Evolutionary conservation across 2,329 filamentous ascomycete genomes (phyloP).

Genomic region (Phialophora chinensis): DNA sequence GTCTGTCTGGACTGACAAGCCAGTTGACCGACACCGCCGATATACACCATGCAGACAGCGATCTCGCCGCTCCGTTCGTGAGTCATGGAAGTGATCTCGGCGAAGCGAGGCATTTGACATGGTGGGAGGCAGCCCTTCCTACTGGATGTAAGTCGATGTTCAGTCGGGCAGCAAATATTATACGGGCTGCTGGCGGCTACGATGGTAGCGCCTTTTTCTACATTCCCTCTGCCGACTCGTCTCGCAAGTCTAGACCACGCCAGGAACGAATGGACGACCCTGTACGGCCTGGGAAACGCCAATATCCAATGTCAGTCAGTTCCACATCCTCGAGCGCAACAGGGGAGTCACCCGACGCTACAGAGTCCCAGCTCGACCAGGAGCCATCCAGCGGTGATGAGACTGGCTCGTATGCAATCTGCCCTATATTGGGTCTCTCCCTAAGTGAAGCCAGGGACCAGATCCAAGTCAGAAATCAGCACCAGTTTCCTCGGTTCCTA

Average conservation of each 20-base stretch:
- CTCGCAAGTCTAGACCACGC: constrained; percentile 14
- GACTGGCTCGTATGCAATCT: neutral
- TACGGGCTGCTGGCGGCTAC: constrained; percentile 50
- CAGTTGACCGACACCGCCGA: neutral
- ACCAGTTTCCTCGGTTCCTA: constrained; percentile 7
- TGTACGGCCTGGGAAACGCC: neutral
- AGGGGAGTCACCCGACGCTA: constrained; percentile 1
- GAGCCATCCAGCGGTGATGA: neutral
- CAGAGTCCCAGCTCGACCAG: neutral
- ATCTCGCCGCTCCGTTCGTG: neutral
- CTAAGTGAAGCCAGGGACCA: neutral
- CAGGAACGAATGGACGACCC: constrained; percentile 2
- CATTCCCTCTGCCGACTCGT: constrained; percentile 14
- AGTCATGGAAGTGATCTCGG: neutral
- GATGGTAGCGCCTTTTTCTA: constrained; percentile 47
- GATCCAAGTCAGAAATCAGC: neutral
- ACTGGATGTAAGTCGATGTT: constrained; percentile 42
- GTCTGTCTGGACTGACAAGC: constrained; percentile 6
- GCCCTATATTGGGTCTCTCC: constrained; percentile 5
- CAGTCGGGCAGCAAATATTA: constrained; percentile 51
- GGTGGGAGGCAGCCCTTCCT: constrained; percentile 18
- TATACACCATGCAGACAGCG: neutral
- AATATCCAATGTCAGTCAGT: neutral
- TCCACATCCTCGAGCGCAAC: neutral
- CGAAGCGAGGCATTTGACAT: neutral